Evolutionary conservation across 2,329 filamentous ascomycete species (phyloP).

Genomic region (Fusarium sp.): DNA sequence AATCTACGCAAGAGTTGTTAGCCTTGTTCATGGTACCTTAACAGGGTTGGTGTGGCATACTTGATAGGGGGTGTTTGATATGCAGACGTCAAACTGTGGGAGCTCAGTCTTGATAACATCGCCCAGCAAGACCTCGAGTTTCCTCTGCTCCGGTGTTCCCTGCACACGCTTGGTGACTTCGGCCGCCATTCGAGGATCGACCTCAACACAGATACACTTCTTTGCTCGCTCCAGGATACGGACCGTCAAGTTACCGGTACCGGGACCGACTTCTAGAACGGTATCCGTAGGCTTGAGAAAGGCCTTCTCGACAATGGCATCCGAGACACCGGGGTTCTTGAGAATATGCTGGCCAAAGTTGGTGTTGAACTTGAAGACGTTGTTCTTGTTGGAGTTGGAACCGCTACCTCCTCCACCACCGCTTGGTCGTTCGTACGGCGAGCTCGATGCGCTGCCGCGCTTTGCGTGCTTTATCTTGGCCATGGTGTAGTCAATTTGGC

Average conservation of each 20-base stretch:
- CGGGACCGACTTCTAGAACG: conserved; percentile 92
- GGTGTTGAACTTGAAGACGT: conserved; percentile 98
- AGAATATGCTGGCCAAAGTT: conserved; percentile 89
- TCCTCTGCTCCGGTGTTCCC: conserved; percentile 84
- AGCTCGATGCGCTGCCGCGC: conserved; percentile 60
- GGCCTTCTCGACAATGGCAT: conserved; percentile 79
- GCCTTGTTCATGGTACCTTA: neutral
- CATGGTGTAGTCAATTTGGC: conserved; percentile 53
- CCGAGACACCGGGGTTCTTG: conserved; percentile 88
- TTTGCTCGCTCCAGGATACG: conserved; percentile 90
- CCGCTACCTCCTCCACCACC: conserved; percentile 30
- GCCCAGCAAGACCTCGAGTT: conserved; percentile 88
- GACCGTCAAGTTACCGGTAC: conserved; percentile 89
- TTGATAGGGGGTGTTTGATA: conserved; percentile 75
- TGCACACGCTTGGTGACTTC: conserved; percentile 95
- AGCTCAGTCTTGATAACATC: conserved; percentile 88
- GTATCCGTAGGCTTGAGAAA: conserved; percentile 89
- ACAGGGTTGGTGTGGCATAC: conserved; percentile 48
- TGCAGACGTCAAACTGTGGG: conserved; percentile 83
- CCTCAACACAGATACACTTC: conserved; percentile 85
- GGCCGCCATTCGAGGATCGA: conserved; percentile 96
- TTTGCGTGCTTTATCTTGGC: conserved; percentile 65
- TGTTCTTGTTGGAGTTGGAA: conserved; percentile 66
- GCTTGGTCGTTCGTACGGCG: conserved; percentile 57
- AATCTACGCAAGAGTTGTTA: conserved; percentile 66